Base-by-base conservation (phyloP, 305 asterid species). In the Solanum hybrid region DNA sequence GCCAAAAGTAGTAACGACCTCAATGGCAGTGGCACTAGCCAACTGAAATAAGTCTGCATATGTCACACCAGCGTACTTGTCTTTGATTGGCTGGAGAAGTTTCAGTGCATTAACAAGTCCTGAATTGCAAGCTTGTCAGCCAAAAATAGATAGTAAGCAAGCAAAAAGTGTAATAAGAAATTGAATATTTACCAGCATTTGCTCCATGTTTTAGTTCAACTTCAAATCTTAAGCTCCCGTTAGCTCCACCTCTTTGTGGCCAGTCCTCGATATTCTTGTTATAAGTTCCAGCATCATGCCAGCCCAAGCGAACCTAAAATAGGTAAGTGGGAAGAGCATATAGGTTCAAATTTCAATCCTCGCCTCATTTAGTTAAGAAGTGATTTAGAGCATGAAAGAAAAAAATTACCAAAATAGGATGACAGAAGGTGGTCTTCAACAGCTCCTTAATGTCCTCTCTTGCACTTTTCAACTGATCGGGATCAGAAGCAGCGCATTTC, bases 241-340 rank as follows among this genome's bases (percentile, higher is more conserved):
- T 97, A 86, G 98, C 98, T 90, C 99, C 99, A 89, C 99, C 99
- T 90, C 98, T 92, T 89, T 90, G 91, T 77, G 99, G 99, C 98
- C 98, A 97, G 81, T 97, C 99, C 92, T 92, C 94, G 88, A 97
- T 95, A 88, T 94, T 94, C 93, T 95, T 95, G 93, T 97, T 95
- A 89, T 95, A 96, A 40, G 99, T 96, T 91, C 99, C 99, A 51
- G 99, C 95, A 93, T 97, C 99, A 92, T 97, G 99, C 99, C 99
- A 97, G 66, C 99, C 99, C 89, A 96, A 90, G 29, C 99, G 98
- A 85, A 97, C 98, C 99, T 97, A 60, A 78, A 35, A 78, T 34
- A 10, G 84, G 51, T 35, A 38, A 78, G 29, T 0, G 51, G 45
- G 51, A 35, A 78, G 84, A 35, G 10, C 82, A 17, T 77, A 78